Evolutionary conservation across 2,329 filamentous ascomycete species (phyloP), one percentile per base, ranked within the genome.

Genomic region (Fusarium oligoseptatum): DNA sequence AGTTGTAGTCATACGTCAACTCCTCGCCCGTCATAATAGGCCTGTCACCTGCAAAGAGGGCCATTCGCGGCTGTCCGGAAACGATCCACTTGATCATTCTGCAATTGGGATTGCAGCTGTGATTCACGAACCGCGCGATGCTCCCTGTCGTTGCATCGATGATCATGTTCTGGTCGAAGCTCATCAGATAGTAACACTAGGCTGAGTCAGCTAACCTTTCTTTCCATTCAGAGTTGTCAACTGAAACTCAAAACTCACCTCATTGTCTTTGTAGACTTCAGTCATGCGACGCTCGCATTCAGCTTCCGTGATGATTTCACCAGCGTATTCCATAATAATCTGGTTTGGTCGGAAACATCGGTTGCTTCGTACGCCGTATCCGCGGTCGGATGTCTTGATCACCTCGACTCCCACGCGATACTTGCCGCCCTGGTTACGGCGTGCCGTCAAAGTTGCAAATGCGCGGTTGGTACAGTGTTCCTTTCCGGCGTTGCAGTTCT

Each of bases 171-270:
- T 98, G 95, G 81, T 98, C 95, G 81, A 98, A 98, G 66, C 95
- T 95, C 97, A 99, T 99, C 60, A 99, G 87, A 83, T 99, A 99
- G 83, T 98, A 98, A 84, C 95, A 98, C 94, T 98, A 77, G 97
- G 22, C 41, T 70, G 65, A 65, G 67, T 77, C 61, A 71, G 48
- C 56, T 24, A 45, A 52, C 8, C 20, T 60, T 50, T 66, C 20
- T 60, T 50, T 66, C 66, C 45, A 57, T 67, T 66, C 27, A 32
- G 32, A 27, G 63, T 27, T 37, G 36, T 32, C 22, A 61, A n/a
- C 43, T n/a, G 14, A 6, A 29, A 56, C 36, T 29, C 10, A 27
- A 65, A 22, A 82, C 91, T 82, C 82, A 97, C 95, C 85, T 97
- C 93, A 78, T 98, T 97, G 81, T 98, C 90, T 83, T 97, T 97